Percentiles rank a stretch among this genome's conserved stretches.
These are phyloP conservation scores for Scheffersomyces illinoinensis DNA, from an alignment of 1,139 yeast species.

Conservation along the genomic window DNA sequence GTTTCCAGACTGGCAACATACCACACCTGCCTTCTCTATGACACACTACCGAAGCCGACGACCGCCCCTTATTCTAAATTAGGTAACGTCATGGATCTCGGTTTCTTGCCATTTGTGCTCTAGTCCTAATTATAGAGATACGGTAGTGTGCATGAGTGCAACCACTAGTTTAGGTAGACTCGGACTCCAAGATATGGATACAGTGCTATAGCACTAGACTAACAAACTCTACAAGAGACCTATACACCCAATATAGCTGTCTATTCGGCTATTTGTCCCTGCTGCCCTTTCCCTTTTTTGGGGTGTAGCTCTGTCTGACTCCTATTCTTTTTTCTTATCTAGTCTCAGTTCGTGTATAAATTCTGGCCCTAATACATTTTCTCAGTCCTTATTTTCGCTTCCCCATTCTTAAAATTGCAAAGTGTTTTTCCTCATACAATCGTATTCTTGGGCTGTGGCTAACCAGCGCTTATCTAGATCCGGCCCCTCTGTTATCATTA, in stretches of 20 bases:
- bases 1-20: not conserved
- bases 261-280: not conserved
- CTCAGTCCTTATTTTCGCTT: not conserved
- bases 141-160: not conserved
- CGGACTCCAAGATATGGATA: not conserved
- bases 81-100: not conserved
- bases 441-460: not conserved
- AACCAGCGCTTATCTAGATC: not conserved
- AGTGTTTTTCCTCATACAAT: not conserved
- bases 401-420: not conserved
- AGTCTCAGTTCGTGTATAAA: not conserved
- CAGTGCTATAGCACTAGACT: not conserved
- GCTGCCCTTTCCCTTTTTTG: not conserved
- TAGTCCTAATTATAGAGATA: not conserved
- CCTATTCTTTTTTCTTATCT: not conserved
- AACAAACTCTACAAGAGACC: not conserved
- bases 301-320: not conserved
- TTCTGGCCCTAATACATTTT: not conserved
- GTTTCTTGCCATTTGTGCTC: not conserved
- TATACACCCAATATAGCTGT: not conserved
- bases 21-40: not conserved
- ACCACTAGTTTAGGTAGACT: not conserved
- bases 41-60: not conserved
- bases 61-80: not conserved
- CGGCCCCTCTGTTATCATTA: not conserved